Evolutionary conservation across 176 grass and related monocot genomes (phyloP).

Genomic region (Triticum aestivum): IWGSC_CS_RefSeq_v2.1 NC_057805.1:114452977-114453476

Average conservation of each 20-base stretch:
- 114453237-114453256: constrained; percentile 74
- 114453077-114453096: constrained; percentile 81
- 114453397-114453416: constrained; percentile 81
- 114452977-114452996: constrained; percentile 39
- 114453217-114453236: constrained; percentile 46
- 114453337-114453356: constrained; percentile 74
- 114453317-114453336: constrained; percentile 54
- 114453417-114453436: constrained; percentile 39
- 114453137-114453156: constrained; percentile 87
- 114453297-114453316: constrained; percentile 52
- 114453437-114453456: constrained; percentile 44
- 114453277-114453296: constrained; percentile 83
- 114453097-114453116: constrained; percentile 64
- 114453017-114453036: constrained; percentile 56
- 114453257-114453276: constrained; percentile 66
- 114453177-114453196: constrained; percentile 26
- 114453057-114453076: constrained; percentile 80
- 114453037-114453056: constrained; percentile 70
- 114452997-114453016: constrained; percentile 66
- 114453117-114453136: constrained; percentile 80
- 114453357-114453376: constrained; percentile 62
- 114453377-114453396: constrained; percentile 60
- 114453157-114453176: constrained; percentile 13
- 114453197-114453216: constrained; percentile 19
- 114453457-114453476: constrained; percentile 37